These are phyloP conservation scores for Citrus sp. DNA, from an alignment of 345 rosid genomes.

Conservation along the genomic window DNA sequence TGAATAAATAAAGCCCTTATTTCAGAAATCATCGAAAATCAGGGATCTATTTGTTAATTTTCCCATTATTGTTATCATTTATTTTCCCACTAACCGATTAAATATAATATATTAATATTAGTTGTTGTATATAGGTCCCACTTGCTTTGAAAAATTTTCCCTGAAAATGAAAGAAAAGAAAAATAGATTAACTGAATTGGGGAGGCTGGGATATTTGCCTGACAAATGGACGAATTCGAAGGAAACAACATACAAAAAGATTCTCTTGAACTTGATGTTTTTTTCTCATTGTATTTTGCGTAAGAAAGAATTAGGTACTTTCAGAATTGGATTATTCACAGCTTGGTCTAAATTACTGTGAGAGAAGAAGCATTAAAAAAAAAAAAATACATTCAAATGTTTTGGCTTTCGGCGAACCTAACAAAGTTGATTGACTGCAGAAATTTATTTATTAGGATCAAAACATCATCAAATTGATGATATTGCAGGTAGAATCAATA, in stretches of 20 bases:
- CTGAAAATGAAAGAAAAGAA: neutral
- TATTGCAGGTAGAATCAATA: no score
- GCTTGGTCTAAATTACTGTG: neutral
- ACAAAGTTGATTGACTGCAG: no score
- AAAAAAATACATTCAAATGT: no score
- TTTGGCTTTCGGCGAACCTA: neutral
- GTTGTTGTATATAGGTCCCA: conserved; percentile 6
- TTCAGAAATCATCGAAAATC: neutral
- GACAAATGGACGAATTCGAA: conserved; percentile 1
- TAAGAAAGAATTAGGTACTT: neutral
- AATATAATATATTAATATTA: neutral
- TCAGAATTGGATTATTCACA: neutral
- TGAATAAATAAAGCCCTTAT: neutral
- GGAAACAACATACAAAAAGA: neutral
- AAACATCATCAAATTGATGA: no score
- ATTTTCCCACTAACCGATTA: neutral
- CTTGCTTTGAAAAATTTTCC: neutral
- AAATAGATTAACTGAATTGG: neutral
- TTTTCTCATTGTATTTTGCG: neutral
- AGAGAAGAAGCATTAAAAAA: neutral
- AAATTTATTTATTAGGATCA: no score
- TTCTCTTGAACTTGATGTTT: neutral
- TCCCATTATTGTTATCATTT: no score
- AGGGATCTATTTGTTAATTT: neutral
- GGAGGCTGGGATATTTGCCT: neutral